Evolutionary conservation across 2,329 filamentous ascomycete genomes (phyloP), one percentile per base, ranked within the genome.

Genomic region (Claviceps paspali): DNA sequence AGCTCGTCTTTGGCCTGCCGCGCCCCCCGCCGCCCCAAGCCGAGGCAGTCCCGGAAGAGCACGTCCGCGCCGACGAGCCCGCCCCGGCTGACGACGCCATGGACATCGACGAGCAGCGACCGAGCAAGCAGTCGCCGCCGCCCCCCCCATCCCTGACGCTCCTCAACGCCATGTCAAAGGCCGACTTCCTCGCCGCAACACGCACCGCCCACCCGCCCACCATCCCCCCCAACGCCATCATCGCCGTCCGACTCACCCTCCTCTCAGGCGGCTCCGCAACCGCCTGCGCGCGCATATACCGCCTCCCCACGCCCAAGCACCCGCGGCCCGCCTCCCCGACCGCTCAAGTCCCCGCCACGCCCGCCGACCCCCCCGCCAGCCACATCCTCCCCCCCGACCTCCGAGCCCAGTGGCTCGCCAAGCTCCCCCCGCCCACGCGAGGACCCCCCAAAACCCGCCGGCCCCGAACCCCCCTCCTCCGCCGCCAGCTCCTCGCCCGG

Each of bases 241-340:
- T 79, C 36, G 79, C 75, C 0, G 68, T 87, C 32, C 72, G 70
- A 35, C 63, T 96, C 38, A 75, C 64, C 1, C 66, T 91, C 32
- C 53, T 81, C 7, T 65, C 68, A 28, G 76, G 84, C 39, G 88
- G 91, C 19, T 71, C 79, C 1, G 82, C 79, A 3, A 65, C 61
- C 0, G 62, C 74, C 3, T 82, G 80, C 53, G 84, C 88, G 4
- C 74, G 91, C 26, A 77, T 96, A 45, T 98, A 96, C 58, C 78
- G 83, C 11, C 73, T 96, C 12, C 88, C n/a, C n/a, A n/a, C n/a
- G 3, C 56, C 63, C 2, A 40, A 38, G 2, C 43, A 48, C 2
- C 33, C 48, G 7, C 38, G 40, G 7, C 42, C 47, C 3, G 48
- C 52, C 1, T 52, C 54, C 6, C 52, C 57, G 3, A 50, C 55